Percentiles rank a stretch among this genome's conserved stretches.
These are phyloP conservation scores for Saccharata proteae DNA, from an alignment of 2,329 filamentous ascomycete genomes.

Conservation along the genomic window DNA sequence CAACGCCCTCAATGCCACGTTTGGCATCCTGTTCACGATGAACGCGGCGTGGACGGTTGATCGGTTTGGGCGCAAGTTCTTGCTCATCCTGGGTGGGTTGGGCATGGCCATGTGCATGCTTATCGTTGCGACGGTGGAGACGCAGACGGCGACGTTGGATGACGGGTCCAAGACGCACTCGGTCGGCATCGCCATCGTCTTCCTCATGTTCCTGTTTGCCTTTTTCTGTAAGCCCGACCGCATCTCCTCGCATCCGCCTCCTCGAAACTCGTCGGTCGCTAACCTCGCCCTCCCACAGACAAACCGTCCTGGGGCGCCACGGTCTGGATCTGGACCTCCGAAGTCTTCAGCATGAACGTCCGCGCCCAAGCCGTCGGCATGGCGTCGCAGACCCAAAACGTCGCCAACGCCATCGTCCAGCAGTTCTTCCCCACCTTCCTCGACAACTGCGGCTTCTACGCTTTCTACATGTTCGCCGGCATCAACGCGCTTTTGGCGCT, in stretches of 20 bases:
- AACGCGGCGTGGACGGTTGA: constrained; percentile 65
- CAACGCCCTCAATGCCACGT: constrained; percentile 63
- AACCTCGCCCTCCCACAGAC: constrained; percentile 31
- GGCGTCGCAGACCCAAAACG: constrained; percentile 45
- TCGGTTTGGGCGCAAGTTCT: constrained; percentile 56
- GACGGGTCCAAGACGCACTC: constrained; percentile 43
- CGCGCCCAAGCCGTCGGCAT: constrained; percentile 59
- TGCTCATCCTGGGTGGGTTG: constrained; percentile 55
- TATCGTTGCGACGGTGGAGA: constrained; percentile 46
- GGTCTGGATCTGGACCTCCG: constrained; percentile 59
- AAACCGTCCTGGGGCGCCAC: constrained; percentile 60
- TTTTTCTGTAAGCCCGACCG: constrained; percentile 41
- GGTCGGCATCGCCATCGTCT: constrained; percentile 56
- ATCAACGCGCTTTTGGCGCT: constrained; percentile 29
- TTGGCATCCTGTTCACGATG: constrained; percentile 59
- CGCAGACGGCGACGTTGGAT: constrained; percentile 42
- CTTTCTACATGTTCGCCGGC: constrained; percentile 44
- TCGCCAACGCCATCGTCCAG: constrained; percentile 55
- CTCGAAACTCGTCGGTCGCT: too few species aligned
- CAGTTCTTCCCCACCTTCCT: constrained; percentile 61
- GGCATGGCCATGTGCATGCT: constrained; percentile 63
- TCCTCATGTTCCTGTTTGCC: constrained; percentile 54
- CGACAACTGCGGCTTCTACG: constrained; percentile 43
- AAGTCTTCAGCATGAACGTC: constrained; percentile 62
- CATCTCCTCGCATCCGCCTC: constrained; percentile 8